Percentiles rank a stretch among this genome's conserved stretches.
These are phyloP conservation scores for Bacterosira constricta DNA, from an alignment of 108 stramenopile species.

Conservation along the genomic window DNA sequence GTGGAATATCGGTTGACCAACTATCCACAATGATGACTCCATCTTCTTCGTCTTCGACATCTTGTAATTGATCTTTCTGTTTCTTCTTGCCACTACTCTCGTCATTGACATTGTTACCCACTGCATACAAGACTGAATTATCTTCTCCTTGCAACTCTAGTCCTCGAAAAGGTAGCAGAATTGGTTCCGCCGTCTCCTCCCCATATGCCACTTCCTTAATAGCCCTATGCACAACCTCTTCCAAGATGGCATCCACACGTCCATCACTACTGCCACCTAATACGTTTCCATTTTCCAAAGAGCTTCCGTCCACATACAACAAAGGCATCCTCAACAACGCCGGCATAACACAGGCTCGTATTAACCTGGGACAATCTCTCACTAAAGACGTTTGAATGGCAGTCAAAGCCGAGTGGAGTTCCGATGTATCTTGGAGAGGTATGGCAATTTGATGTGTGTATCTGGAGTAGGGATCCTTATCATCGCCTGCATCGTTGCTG, in stretches of 20 bases:
- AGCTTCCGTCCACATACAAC: constrained; percentile 57
- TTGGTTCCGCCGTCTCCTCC: constrained; percentile 49
- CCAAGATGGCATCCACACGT: constrained; percentile 29
- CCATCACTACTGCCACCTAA: background rate
- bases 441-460: constrained; percentile 80
- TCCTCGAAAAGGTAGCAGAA: constrained; percentile 68
- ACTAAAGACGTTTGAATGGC: constrained; percentile 78
- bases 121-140: constrained; percentile 66
- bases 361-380: constrained; percentile 77
- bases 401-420: constrained; percentile 73
- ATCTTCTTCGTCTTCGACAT: constrained; percentile 39
- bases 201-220: constrained; percentile 49
- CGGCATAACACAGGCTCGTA: constrained; percentile 74
- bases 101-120: constrained; percentile 44
- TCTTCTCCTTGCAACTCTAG: constrained; percentile 78
- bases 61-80: background rate
- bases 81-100: constrained; percentile 4
- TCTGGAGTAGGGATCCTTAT: constrained; percentile 29
- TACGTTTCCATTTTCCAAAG: constrained; percentile 23
- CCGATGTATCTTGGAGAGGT: constrained; percentile 72
- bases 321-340: constrained; percentile 68
- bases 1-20: constrained; percentile 23
- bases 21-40: constrained; percentile 33
- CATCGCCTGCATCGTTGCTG: constrained; percentile 7
- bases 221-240: constrained; percentile 50